Percentiles rank a stretch among this genome's conserved stretches.
Conservation (phyloP, 441 rosid species). For the Breynia disticha region DNA sequence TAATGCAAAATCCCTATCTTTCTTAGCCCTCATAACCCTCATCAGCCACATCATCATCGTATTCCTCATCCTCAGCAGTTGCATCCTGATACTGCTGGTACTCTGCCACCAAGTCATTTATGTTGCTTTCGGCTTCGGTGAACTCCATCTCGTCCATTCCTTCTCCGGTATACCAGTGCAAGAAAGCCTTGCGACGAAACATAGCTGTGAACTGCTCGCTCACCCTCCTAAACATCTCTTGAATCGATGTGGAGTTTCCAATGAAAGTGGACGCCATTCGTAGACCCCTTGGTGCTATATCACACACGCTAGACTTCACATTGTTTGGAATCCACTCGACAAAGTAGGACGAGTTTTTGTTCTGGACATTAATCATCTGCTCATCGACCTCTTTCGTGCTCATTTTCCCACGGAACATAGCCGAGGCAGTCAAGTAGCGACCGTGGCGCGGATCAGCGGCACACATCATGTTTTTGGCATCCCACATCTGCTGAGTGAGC, state of each 20-base stretch:
- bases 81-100: slow-evolving; percentile 78
- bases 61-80: slow-evolving; percentile 48
- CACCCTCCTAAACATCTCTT: slow-evolving; percentile 78
- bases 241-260: slow-evolving; percentile 70
- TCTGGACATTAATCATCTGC: slow-evolving; percentile 83
- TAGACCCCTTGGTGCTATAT: slow-evolving; percentile 67
- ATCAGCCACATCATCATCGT: slow-evolving; percentile 30
- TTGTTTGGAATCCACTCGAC: slow-evolving; percentile 96
- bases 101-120: slow-evolving; percentile 70
- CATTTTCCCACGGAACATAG: slow-evolving; percentile 92
- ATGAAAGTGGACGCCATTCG: slow-evolving; percentile 62
- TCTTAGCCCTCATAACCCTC: slow-evolving; percentile 28
- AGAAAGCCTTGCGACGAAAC: slow-evolving; percentile 73
- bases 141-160: slow-evolving; percentile 82
- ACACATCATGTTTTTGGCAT: slow-evolving; percentile 82
- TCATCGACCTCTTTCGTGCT: slow-evolving; percentile 94
- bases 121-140: slow-evolving; percentile 78
- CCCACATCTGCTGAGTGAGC: slow-evolving; percentile 76
- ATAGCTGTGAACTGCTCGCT: slow-evolving; percentile 74
- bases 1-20: neutral
- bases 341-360: slow-evolving; percentile 85
- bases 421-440: slow-evolving; percentile 84
- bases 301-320: slow-evolving; percentile 84
- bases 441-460: slow-evolving; percentile 88
- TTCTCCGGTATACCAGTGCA: slow-evolving; percentile 77